Base-by-base conservation (phyloP, 768 basidiomycete genomes). In the Amanita subjunquillea region DNA sequence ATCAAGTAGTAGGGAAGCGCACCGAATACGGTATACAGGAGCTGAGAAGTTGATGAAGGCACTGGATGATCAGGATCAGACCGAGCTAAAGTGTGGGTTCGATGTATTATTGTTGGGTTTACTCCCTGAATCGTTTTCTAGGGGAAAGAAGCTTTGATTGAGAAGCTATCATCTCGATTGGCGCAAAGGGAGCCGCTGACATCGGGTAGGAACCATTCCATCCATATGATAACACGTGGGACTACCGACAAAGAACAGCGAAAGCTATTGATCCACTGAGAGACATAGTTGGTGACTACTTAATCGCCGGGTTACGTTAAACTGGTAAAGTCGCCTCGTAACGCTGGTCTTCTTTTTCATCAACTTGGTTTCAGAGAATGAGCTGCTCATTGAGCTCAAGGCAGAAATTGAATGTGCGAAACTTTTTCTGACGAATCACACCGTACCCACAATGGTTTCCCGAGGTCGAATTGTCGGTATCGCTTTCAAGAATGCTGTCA, bases 191-290 rank as follows among this genome's bases (percentile, higher is more conserved):
- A 83, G 55, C 79, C 80, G 6, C 67, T 84, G 34, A 68, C 77
- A 40, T 68, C 71, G 40, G 65, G 73, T 0, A 75, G 73, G 4
- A 77, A 76, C 55, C 69, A 67, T 12, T 71, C 75, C 2, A 73
- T 78, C 29, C 80, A 85, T 57, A 74, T 91, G 44, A 66, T 91
- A 10, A 86, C 86, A 7, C 78, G 85, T 51, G 86, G 87, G 54
- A 78, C 78, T 2, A 85, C 82, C 5, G 80, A 89, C 54, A 79
- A 80, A 50, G 85, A 89, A 66, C 80, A 79, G 58, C 73, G 72
- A 40, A 64, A 53, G 1, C 62, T 78, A 29, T 75, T 81, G 54
- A 67, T 29, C 36, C 63, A 13, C 64, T 83, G 3, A 64, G 62
- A 8, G 65, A 69, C 22, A 77, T 17, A 74, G 56, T 17, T 17